These are phyloP conservation scores for Pythium plurisporium DNA, from an alignment of 352 stramenopile species.

Conservation along the genomic window DNA sequence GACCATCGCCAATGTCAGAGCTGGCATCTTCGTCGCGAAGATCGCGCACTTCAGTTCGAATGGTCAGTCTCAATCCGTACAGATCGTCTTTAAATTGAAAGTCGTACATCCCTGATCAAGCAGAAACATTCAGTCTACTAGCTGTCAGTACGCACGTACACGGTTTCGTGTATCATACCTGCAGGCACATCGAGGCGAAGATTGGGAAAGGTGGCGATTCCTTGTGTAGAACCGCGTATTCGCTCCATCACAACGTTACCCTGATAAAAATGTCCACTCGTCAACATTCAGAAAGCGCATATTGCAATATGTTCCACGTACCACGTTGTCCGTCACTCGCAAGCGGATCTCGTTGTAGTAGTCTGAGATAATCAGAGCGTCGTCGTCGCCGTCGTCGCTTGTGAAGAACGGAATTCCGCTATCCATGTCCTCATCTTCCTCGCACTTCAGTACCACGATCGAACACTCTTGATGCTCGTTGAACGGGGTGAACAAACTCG, in stretches of 20 bases:
- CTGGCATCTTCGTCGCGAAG: conserved; percentile 37
- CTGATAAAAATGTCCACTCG: conserved; percentile 13
- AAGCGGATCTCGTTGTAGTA: conserved; percentile 70
- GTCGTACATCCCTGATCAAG: conserved; percentile 50
- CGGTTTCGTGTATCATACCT: conserved; percentile 27
- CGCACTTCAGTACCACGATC: conserved; percentile 64
- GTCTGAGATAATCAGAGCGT: conserved; percentile 45
- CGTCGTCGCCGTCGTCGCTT: conserved; percentile 59
- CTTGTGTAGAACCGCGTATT: conserved; percentile 37
- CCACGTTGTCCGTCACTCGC: conserved; percentile 45
- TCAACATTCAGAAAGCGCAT: background rate
- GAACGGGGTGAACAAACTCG: conserved; percentile 59
- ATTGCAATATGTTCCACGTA: conserved; percentile 32
- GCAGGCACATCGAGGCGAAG: conserved; percentile 60
- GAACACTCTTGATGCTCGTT: conserved; percentile 66
- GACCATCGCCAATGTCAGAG: background rate
- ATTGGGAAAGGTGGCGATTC: conserved; percentile 50
- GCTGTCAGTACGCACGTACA: background rate
- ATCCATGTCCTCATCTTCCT: conserved; percentile 69
- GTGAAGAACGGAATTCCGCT: conserved; percentile 69
- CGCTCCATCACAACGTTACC: conserved; percentile 60
- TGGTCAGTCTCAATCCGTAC: conserved; percentile 50
- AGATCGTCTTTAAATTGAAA: conserved; percentile 65
- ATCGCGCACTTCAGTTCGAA: conserved; percentile 47
- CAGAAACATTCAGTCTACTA: background rate